Base-by-base conservation (phyloP, 2,329 filamentous ascomycete genomes). In the Cryphonectria japonica region DNA sequence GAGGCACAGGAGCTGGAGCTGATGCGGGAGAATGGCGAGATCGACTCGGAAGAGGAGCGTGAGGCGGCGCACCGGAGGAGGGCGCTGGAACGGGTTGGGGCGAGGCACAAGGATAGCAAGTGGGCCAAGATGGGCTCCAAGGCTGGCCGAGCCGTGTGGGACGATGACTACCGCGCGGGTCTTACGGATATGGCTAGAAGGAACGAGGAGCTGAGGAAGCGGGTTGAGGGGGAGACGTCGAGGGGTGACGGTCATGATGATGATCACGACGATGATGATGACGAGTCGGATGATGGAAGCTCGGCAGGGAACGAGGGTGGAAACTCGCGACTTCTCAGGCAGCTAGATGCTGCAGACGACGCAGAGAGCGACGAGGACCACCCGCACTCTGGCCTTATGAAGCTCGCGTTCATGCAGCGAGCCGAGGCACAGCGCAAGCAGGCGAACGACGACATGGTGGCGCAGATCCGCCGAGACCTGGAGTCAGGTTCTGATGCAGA, bases 391-490 rank as follows among this genome's bases (percentile, higher is more conserved):
- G 91, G 89, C 76, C 83, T 99, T 8, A 90, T 93, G 80, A 87
- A 88, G 67, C 94, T 99, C 91, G 93, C 93, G 73, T 99, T 99
- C 79, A 98, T 99, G 96, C 90, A 92, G 76, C 94, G 92, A 75
- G 93, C 94, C 1, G 95, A 98, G 77, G 92, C 91, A 39, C 86
- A 90, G 52, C 89, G 90, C 76, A 94, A 91, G 80, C 89, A 91
- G 73, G 88, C 90, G 70, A 98, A 98, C 75, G 93, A 97, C 76
- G 92, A 93, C 69, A 88, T 93, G 70, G 83, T 93, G 16, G 86
- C 85, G 59, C 85, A 89, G 75, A 88, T 98, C 65, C 87, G 91
- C 65, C 88, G 89, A 69, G 92, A 95, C 64, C 84, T 98, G 59
- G 90, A 91, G 39, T 91, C 89, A 6, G 85, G 88, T 29, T 83